phyloP scores from a whole-genome alignment of 495 filamentous ascomycete species.

The Acidomyces sp. region DNA sequence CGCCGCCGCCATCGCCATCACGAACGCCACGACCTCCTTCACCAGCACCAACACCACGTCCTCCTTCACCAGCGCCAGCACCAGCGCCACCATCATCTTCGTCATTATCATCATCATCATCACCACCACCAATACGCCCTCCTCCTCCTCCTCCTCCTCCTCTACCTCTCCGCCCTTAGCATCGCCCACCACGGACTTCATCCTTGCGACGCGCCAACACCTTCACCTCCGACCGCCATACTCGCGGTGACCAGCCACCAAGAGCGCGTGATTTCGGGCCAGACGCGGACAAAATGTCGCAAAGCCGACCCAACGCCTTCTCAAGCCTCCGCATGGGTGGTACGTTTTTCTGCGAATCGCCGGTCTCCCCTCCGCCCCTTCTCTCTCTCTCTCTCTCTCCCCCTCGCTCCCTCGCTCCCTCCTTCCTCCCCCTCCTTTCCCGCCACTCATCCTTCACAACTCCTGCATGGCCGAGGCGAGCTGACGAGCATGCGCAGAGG shows the following conservation, averaged over 20 bases:
- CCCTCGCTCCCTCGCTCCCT: no score
- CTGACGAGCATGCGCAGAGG: constrained; percentile 50
- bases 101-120: no score
- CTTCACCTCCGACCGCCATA: constrained; percentile 38
- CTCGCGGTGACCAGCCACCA: constrained; percentile 27
- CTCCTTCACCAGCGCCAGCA: no score
- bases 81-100: no score
- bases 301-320: constrained; percentile 62
- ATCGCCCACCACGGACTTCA: constrained; percentile 45
- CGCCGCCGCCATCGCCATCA: background rate
- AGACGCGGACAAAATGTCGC: constrained; percentile 43
- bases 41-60: background rate
- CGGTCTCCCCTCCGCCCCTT: no score
- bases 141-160: no score
- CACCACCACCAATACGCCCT: no score
- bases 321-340: constrained; percentile 72
- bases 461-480: background rate
- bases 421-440: no score
- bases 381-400: no score
- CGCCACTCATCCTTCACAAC: no score
- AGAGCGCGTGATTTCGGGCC: constrained; percentile 7
- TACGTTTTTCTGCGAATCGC: constrained; percentile 36
- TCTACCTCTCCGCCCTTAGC: no score
- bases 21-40: background rate
- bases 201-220: constrained; percentile 31